Evolutionary conservation across 108 stramenopile genomes (phyloP), one percentile per base, ranked within the genome.

Genomic region (Nitzschia inconspicua): DNA sequence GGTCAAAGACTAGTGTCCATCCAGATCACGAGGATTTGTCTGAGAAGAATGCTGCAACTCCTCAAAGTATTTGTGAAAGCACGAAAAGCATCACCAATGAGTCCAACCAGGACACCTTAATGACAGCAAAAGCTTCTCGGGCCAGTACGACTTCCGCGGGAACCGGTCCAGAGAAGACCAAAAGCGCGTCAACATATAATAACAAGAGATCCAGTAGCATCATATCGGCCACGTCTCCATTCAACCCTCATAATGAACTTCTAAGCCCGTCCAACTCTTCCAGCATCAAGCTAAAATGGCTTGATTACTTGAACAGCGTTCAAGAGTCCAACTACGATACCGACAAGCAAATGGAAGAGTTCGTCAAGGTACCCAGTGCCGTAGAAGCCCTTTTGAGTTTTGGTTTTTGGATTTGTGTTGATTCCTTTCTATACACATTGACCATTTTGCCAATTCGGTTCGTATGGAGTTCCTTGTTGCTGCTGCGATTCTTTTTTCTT

Each of bases 401-500:
- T 71, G 94, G 94, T 5, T 83, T 95, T 62, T 75, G 85, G 47
- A 82, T 97, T 26, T 95, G 91, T 57, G 61, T 93, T 13, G 98
- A 98, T 80, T 86, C 91, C 25, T 97, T 98, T 57, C 65, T 98
- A 16, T 95, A 97, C 78, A 75, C 88, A 4, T 63, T 95, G 44
- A 93, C 96, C 7, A 85, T 95, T 61, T 72, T 97, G 36, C 96
- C 96, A 25, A 47, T 98, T 41, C 85, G 88, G 36, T 85, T 87
- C 36, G 52, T 81, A 40, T 87, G 77, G 83, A 85, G 85, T 37
- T 47, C 56, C 13, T 34, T 83, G 14, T 66, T 87, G 51, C 43
- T 73, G 51, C 29, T 64, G 19, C 49, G 58, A 14, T 54, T 48
- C 10, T 46, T 77, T 35, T 34, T 64, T 36, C 39, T 41, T 10